Conservation (phyloP, 176 grass and related monocot species). For the Oryza coarctata region DNA sequence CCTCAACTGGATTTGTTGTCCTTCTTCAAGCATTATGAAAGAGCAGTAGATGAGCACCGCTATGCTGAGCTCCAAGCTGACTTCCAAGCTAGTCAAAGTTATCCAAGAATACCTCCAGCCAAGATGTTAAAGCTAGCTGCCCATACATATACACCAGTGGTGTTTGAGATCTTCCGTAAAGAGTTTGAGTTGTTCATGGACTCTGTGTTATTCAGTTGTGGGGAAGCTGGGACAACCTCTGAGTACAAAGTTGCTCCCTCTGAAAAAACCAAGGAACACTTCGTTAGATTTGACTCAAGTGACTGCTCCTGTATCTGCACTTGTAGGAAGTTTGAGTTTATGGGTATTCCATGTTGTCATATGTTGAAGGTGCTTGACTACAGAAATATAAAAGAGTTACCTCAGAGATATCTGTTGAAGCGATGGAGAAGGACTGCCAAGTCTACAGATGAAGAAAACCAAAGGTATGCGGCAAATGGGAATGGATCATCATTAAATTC, state of each 20-base stretch:
- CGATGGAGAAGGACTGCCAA: conserved; percentile 96
- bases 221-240: conserved; percentile 63
- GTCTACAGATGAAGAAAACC: conserved; percentile 49
- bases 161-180: conserved; percentile 95
- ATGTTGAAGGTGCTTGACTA: conserved; percentile 92
- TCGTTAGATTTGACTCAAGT: conserved; percentile 81
- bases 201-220: conserved; percentile 75
- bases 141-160: conserved; percentile 93
- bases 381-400: conserved; percentile 98
- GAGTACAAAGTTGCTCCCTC: conserved; percentile 84
- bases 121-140: conserved; percentile 94
- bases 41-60: conserved; percentile 90
- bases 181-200: conserved; percentile 99
- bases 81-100: conserved; percentile 96
- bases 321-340: conserved; percentile 96
- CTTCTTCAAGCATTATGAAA: conserved; percentile 97
- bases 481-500: conserved; percentile 38
- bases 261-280: conserved; percentile 86
- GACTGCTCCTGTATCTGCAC: conserved; percentile 81
- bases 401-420: conserved; percentile 82
- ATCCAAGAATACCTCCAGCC: conserved; percentile 96
- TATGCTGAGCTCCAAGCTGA: conserved; percentile 98
- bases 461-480: conserved; percentile 46
- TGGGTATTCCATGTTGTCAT: conserved; percentile 92
- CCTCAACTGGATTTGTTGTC: conserved; percentile 85